A percentile compares a stretch with the other conserved stretches of the same genome.
phyloP scores from a whole-genome alignment of 768 basidiomycete species.

The Pleurotus citrinopileatus region DNA sequence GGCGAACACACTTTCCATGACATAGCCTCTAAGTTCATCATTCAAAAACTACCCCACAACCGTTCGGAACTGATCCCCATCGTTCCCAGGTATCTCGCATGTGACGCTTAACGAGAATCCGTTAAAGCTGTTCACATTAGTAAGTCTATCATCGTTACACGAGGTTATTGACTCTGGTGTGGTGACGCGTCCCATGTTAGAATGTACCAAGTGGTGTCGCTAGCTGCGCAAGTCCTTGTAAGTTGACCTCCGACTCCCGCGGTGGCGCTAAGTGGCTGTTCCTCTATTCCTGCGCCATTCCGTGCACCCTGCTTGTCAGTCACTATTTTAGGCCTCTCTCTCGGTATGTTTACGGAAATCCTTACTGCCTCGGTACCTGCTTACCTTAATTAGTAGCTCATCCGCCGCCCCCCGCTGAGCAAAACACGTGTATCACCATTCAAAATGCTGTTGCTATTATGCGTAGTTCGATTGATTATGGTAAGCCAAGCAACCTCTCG shows the following conservation, averaged over 20 bases:
- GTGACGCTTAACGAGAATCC: neutral
- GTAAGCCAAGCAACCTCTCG: neutral
- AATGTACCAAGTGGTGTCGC: neutral
- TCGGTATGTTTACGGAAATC: constrained; percentile 8
- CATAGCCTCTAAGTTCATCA: no score
- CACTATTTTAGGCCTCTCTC: neutral
- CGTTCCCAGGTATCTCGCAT: neutral
- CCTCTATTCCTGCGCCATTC: neutral
- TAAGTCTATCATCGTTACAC: neutral
- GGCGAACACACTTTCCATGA: no score
- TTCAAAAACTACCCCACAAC: no score
- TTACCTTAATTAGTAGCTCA: neutral
- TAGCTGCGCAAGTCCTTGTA: neutral
- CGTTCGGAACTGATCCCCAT: neutral
- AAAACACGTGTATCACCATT: constrained; percentile 6
- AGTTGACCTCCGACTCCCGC: constrained; percentile 1
- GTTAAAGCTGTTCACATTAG: neutral
- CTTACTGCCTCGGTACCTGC: neutral
- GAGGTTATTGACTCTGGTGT: neutral
- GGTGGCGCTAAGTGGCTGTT: neutral
- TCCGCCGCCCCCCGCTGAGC: neutral
- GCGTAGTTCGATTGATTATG: neutral
- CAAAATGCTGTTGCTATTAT: neutral
- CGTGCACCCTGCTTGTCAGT: neutral
- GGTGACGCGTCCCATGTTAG: neutral